Base-by-base conservation (phyloP, 768 basidiomycete species). In the Brasilioporus rufonigricans region DNA sequence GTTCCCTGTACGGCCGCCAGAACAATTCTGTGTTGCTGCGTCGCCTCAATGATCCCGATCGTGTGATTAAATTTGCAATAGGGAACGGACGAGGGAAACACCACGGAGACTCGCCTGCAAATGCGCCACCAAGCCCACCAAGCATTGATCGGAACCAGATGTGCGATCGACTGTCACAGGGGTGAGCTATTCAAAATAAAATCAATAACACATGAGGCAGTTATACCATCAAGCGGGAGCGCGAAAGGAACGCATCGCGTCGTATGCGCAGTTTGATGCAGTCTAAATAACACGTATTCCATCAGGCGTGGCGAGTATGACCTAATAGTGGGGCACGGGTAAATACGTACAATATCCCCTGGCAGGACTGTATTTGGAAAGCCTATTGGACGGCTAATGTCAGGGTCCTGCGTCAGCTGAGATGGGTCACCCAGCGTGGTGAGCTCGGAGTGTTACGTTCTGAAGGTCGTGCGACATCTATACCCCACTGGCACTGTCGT, bases 291-390 rank as follows among this genome's bases (percentile, higher is more conserved):
- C 56, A 55, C 48, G 39, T 60, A 50, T n/a, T 36, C 29, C 55
- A 53, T 59, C 44, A 55, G 49, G 59, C 36, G 52, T 43, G 35
- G 41, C 32, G 32, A 47, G 44, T 18, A 41, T 23, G 51, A 61
- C 59, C 44, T 69, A 60, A 63, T 60, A 60, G 60, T 53, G 61
- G 39, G 18, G 63, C 53, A 48, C 47, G 60, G 7, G 41, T 19
- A 41, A 68, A 61, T 63, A 70, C 68, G 67, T 68, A 68, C 67
- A 63, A 44, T 43, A 19, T 24, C n/a, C 31, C 43, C 24, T 51
- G 45, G 26, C 36, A 44, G 21, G 52, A 47, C 56, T 53, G 50
- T 2, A 69, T 69, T 57, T 56, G 50, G 67, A 58, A 69, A 49
- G 53, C 9, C 2, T 29, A 36, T 33, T 50, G 53, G 35, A 51